Percentiles rank a stretch among this genome's conserved stretches.
phyloP scores from a whole-genome alignment of 2,329 filamentous ascomycete species.

The Anisogramma anomala region DNA sequence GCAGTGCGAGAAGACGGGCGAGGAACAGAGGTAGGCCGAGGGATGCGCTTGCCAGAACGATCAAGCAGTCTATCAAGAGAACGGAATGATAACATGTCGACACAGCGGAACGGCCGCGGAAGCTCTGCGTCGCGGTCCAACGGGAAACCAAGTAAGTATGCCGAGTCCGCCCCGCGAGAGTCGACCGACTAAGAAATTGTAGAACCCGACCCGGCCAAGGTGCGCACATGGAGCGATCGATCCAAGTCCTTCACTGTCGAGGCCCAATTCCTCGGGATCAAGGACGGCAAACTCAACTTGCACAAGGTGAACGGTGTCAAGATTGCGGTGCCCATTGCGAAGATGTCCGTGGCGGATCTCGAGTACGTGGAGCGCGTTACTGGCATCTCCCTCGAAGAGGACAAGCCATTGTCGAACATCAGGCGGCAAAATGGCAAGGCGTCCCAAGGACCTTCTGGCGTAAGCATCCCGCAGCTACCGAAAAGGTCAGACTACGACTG shows the following conservation, averaged over 20 bases:
- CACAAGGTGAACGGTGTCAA: conserved; percentile 98
- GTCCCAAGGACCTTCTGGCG: conserved; percentile 36
- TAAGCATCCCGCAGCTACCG: conserved; percentile 43
- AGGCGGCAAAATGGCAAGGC: conserved; percentile 39
- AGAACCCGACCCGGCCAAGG: conserved; percentile 76
- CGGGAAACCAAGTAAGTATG: conserved; percentile 62
- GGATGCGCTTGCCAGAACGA: conserved; percentile 63
- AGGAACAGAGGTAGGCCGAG: conserved; percentile 63
- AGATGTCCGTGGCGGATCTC: conserved; percentile 92
- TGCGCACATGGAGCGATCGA: conserved; percentile 89
- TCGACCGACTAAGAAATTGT: conserved; percentile 8
- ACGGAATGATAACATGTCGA: conserved; percentile 53
- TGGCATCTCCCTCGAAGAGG: conserved; percentile 84
- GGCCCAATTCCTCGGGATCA: conserved; percentile 86
- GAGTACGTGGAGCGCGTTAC: conserved; percentile 86
- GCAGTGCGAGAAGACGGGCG: conserved; percentile 44
- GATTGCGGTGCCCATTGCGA: conserved; percentile 87
- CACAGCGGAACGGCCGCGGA: conserved; percentile 58
- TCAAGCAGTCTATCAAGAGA: conserved; percentile 64
- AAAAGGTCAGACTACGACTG: conserved; percentile 79
- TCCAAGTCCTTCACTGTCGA: conserved; percentile 95
- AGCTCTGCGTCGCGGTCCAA: conserved; percentile 40
- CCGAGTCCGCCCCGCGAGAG: background rate
- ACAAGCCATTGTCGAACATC: conserved; percentile 84
- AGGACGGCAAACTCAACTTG: conserved; percentile 92